Percentiles rank a stretch among this genome's conserved stretches.
Evolutionary conservation across 495 filamentous ascomycete species (phyloP).

Genomic region (Rostrohypoxylon terebratum): DNA sequence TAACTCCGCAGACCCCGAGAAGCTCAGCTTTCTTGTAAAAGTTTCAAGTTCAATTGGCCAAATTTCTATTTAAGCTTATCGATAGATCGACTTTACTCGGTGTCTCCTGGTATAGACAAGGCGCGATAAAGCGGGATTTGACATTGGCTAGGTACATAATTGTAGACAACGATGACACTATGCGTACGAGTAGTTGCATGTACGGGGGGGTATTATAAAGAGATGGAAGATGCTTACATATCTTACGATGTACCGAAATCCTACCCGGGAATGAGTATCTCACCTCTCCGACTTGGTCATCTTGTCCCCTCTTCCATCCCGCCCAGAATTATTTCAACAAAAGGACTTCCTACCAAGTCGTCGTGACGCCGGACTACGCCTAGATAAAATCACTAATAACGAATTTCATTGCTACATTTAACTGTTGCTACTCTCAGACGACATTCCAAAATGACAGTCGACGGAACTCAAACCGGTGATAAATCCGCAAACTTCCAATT

Average conservation of each 20-base stretch:
- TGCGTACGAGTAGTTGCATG: not conserved
- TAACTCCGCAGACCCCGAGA: conserved; percentile 5
- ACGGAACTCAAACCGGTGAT: conserved; percentile 4
- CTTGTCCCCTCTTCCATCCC: not conserved
- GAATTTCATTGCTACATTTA: not conserved
- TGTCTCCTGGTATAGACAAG: not conserved
- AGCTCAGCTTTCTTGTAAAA: not conserved
- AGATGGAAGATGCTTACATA: not conserved
- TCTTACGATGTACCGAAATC: conserved; percentile 4
- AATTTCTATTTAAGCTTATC: conserved; percentile 30
- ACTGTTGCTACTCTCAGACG: not conserved
- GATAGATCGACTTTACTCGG: conserved; percentile 14
- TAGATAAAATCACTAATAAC: not conserved
- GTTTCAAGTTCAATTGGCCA: conserved; percentile 18
- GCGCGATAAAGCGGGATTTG: not conserved
- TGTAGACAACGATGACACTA: not conserved
- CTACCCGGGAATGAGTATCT: conserved; percentile 9
- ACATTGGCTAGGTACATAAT: not conserved
- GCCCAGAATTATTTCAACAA: not conserved
- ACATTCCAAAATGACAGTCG: conserved; percentile 9
- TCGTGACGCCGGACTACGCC: not conserved
- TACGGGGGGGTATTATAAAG: conserved; percentile 4
- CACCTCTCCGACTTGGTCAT: conserved; percentile 2
- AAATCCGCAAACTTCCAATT: conserved; percentile 29
- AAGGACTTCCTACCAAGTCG: not conserved